phyloP scores from a whole-genome alignment of 768 basidiomycete genomes.

The Suillus paluster region DNA sequence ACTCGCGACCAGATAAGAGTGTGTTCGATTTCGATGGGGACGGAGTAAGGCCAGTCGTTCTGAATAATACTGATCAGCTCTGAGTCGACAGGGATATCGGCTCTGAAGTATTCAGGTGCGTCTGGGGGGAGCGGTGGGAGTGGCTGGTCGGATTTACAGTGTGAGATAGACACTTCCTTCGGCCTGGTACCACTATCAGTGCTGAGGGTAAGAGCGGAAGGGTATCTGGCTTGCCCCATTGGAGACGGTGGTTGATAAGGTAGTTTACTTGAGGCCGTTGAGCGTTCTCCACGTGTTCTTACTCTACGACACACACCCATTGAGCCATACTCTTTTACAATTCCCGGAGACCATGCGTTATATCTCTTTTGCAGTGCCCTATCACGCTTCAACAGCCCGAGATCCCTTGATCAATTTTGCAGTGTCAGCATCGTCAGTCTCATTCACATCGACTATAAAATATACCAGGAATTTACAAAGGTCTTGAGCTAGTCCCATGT shows the following conservation, averaged over 20 bases:
- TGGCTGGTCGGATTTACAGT: constrained; percentile 1
- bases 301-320: constrained; percentile 50
- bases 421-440: background rate
- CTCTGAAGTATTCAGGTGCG: constrained; percentile 65
- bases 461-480: constrained; percentile 79
- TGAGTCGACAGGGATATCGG: constrained; percentile 52
- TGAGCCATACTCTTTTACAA: constrained; percentile 66
- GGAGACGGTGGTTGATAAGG: constrained; percentile 67
- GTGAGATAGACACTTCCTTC: background rate
- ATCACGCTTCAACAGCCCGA: constrained; percentile 80
- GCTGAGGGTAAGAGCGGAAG: constrained; percentile 62
- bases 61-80: constrained; percentile 70
- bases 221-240: constrained; percentile 75
- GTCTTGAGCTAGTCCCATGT: constrained; percentile 78
- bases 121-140: constrained; percentile 38
- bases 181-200: constrained; percentile 38
- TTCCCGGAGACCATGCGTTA: constrained; percentile 55
- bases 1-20: constrained; percentile 77
- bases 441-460: constrained; percentile 1
- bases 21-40: constrained; percentile 76
- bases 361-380: constrained; percentile 71
- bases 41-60: constrained; percentile 93
- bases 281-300: constrained; percentile 2
- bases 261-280: constrained; percentile 59
- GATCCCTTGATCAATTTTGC: constrained; percentile 53